phyloP scores from a whole-genome alignment of 371 early-diverging fungal genomes.

The Mucor racemosus region DNA sequence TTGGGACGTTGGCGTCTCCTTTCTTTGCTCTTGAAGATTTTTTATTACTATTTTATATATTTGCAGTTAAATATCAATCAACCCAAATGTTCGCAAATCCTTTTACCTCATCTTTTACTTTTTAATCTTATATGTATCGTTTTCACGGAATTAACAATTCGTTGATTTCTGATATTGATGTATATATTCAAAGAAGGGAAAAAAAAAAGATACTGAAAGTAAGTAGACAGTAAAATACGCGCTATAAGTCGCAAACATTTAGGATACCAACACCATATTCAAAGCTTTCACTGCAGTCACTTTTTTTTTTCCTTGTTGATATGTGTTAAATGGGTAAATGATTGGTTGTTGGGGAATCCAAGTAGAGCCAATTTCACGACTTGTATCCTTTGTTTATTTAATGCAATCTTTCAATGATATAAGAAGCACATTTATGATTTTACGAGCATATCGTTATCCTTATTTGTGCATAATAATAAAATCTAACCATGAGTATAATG shows the following conservation, averaged over 20 bases:
- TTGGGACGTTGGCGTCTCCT: conserved; percentile 18
- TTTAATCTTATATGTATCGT: too few species aligned
- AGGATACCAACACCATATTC: not conserved
- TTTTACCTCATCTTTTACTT: too few species aligned
- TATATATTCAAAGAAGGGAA: not conserved
- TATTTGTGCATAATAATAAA: too few species aligned
- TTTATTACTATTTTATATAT: conserved; percentile 12
- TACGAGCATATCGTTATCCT: too few species aligned
- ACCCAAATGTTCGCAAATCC: too few species aligned
- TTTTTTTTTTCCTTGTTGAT: not conserved
- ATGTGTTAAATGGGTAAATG: not conserved
- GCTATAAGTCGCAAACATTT: not conserved
- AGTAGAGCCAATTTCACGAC: too few species aligned
- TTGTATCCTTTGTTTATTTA: too few species aligned
- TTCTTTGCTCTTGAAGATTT: conserved; percentile 24
- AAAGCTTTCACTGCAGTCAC: not conserved
- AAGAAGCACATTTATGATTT: too few species aligned
- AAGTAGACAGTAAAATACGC: not conserved
- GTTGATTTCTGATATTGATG: too few species aligned
- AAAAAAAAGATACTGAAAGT: not conserved
- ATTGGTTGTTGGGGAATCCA: not conserved
- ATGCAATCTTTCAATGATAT: too few species aligned
- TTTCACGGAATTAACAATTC: too few species aligned
- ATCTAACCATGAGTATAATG: too few species aligned
- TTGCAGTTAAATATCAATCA: not conserved